Evolutionary conservation across 306 rosid genomes (phyloP), one percentile per base, ranked within the genome.

Genomic region (Lablab purpureus): DNA sequence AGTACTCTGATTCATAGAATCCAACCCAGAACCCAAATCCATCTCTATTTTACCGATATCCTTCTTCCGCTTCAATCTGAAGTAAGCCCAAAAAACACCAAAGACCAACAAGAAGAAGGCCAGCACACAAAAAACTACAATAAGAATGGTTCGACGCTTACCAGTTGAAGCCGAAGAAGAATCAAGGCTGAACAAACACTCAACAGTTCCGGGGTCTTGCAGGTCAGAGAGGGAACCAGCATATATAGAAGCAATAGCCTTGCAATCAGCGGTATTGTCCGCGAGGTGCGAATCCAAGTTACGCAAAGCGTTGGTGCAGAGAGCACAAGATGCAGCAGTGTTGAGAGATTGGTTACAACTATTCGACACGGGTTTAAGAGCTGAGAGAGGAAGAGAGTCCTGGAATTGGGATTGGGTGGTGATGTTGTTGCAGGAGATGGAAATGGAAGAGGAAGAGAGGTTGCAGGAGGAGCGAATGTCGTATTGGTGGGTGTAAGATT

Each of bases 381-480:
- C 34, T 0, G 75, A 0, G 0, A 11, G 0, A 9, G 89, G 83
- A 49, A 92, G 76, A 9, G 3, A 13, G 4, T 45, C 2, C 2
- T 85, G 82, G 79, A 92, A 92, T 1, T 88, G 67, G 0, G 52
- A 22, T 40, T 55, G 64, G 65, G 87, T 89, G 59, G 85, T 82
- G 83, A 92, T 79, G 86, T 84, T 89, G 89, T 71, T 78, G 80
- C 96, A 92, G 1, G 93, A 93, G 40, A 85, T 71, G 30, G 78
- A 76, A 25, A 76, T 70, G 62, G 74, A 82, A 2, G 62, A 37
- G 25, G 85, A 69, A 14, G 36, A 45, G 43, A 70, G n/a, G 23
- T 77, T 72, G 13, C 85, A 82, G 0, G 69, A 3, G 62, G 85
- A 19, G 32, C 78, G 85, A 17, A 63, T 41, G 7, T 21, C 45